Conservation (phyloP, 2,329 filamentous ascomycete species). For the Hypoxylon sp. region DNA sequence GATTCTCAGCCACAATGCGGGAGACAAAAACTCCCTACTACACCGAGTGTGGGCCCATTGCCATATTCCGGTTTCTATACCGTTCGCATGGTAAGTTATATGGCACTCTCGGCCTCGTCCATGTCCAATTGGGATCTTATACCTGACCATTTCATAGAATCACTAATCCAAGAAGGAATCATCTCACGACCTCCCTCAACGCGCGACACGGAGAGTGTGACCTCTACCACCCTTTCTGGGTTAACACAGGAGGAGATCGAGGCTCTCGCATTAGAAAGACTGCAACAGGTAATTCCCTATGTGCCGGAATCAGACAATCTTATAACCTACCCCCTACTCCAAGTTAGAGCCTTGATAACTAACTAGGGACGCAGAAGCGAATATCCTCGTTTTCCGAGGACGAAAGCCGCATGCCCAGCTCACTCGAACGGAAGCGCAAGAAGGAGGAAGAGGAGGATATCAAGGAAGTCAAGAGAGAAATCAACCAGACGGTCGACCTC, state of each 20-base stretch:
- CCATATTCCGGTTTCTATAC: conserved; percentile 2
- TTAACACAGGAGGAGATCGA: background rate
- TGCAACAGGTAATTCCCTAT: conserved; percentile 3
- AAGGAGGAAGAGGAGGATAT: background rate
- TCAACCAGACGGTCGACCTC: background rate
- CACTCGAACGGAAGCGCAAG: background rate
- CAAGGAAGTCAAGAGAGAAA: background rate
- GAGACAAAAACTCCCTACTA: no score
- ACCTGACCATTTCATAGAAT: conserved; percentile 5
- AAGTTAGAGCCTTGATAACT: background rate
- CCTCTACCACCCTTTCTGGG: background rate
- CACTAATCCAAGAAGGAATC: background rate
- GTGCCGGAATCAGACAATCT: background rate
- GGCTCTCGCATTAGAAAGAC: conserved; percentile 4
- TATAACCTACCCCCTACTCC: background rate
- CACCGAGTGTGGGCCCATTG: background rate
- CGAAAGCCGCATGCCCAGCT: background rate
- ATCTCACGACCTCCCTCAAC: background rate
- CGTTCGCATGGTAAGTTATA: background rate
- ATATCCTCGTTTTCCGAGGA: background rate
- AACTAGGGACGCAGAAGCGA: background rate
- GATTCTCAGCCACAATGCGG: background rate
- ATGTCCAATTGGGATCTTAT: background rate
- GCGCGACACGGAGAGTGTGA: background rate
- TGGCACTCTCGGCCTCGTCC: background rate